phyloP scores from a whole-genome alignment of 2,329 filamentous ascomycete genomes.

The Calonectria ilicicola region DNA sequence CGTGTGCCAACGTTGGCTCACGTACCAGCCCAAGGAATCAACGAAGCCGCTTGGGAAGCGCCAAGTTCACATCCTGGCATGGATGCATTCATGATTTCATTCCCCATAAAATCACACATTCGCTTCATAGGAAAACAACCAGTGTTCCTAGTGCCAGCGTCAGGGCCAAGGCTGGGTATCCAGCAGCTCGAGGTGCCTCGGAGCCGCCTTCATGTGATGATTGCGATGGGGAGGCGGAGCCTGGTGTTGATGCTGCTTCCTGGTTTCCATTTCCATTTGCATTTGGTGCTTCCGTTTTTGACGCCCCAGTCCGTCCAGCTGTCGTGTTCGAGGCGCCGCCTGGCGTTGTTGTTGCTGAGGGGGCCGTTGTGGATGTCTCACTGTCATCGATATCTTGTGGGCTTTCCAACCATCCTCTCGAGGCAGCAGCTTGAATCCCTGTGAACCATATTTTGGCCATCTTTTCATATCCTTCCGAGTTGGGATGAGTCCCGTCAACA shows the following conservation, averaged over 20 bases:
- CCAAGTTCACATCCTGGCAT: background rate
- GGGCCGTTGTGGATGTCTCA: background rate
- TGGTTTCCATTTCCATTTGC: background rate
- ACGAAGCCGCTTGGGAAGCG: background rate
- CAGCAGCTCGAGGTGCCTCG: conserved; percentile 1
- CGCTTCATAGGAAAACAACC: conserved; percentile 10
- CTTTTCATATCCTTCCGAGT: conserved; percentile 53
- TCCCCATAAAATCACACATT: too few relatives aligned
- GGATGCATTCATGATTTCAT: background rate
- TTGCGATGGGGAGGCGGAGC: conserved; percentile 3
- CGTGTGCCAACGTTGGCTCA: too few relatives aligned
- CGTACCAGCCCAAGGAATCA: background rate
- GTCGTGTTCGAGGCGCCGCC: background rate
- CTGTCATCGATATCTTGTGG: conserved; percentile 4
- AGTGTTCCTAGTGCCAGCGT: conserved; percentile 15
- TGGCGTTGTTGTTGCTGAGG: conserved; percentile 2
- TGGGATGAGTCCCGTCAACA: conserved; percentile 54
- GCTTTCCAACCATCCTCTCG: conserved; percentile 19
- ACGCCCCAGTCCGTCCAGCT: background rate
- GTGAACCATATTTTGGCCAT: conserved; percentile 48
- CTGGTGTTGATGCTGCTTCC: background rate
- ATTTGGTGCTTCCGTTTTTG: background rate
- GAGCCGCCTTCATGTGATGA: conserved; percentile 1
- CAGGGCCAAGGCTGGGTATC: conserved; percentile 12
- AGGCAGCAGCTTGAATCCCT: conserved; percentile 14